Conservation (phyloP, 2,329 filamentous ascomycete genomes). For the Colletotrichum brevisporum region DNA sequence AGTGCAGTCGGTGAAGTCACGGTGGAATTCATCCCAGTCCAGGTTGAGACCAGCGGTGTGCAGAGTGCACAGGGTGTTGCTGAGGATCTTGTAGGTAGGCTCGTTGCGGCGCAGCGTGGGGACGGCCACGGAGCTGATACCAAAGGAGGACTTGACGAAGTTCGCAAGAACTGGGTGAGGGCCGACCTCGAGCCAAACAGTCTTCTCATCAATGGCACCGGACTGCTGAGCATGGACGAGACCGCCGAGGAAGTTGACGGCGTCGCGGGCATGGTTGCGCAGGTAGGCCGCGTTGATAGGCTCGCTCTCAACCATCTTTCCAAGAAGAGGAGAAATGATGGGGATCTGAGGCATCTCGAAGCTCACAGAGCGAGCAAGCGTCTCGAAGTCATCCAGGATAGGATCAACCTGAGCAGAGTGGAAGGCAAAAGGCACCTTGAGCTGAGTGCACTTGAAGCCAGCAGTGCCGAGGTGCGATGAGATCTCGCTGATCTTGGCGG, state of each 20-base stretch:
- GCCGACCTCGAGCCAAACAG: slow-evolving; percentile 78
- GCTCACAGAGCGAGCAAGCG: slow-evolving; percentile 54
- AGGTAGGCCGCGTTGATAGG: slow-evolving; percentile 71
- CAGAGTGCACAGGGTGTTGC: slow-evolving; percentile 68
- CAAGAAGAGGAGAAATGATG: slow-evolving; percentile 77
- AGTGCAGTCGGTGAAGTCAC: slow-evolving; percentile 57
- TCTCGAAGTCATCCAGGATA: slow-evolving; percentile 71
- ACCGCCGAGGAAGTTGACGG: slow-evolving; percentile 75
- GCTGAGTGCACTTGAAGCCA: slow-evolving; percentile 59
- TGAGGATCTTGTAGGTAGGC: slow-evolving; percentile 75
- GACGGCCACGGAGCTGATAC: slow-evolving; percentile 63
- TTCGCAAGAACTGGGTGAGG: slow-evolving; percentile 77
- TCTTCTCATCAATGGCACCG: slow-evolving; percentile 72
- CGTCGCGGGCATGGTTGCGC: slow-evolving; percentile 70
- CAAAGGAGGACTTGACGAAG: slow-evolving; percentile 74
- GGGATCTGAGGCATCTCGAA: slow-evolving; percentile 66
- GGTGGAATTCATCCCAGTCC: slow-evolving; percentile 80
- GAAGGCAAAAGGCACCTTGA: slow-evolving; percentile 68
- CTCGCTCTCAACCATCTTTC: slow-evolving; percentile 65
- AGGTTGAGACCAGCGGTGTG: slow-evolving; percentile 74
- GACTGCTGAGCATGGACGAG: slow-evolving; percentile 67
- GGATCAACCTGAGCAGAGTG: slow-evolving; percentile 68
- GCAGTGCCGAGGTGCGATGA: slow-evolving; percentile 51
- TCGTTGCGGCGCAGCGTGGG: slow-evolving; percentile 76
- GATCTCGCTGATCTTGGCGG: slow-evolving; percentile 59